Evolutionary conservation across 306 rosid genomes (phyloP), one percentile per base, ranked within the genome.

Genomic region (Leucaena leucocephala): DNA sequence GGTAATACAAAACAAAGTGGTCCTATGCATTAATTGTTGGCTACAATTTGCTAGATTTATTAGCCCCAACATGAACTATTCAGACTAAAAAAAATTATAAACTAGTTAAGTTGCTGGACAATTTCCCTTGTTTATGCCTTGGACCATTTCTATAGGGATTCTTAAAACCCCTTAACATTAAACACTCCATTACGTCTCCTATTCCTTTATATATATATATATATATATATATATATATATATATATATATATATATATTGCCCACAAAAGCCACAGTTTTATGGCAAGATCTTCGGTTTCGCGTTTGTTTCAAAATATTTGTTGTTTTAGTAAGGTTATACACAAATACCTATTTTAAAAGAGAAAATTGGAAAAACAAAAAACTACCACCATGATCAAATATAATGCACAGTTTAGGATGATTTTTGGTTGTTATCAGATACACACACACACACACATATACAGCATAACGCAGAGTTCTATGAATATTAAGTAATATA

Each of bases 201-300:
- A 16, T 50, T 50, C 16, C 2, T 50, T 16, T 49, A 49, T 49
- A 8, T 40, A 40, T 6, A 40, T 40, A 43, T 43, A 43, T 9
- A 1, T 14, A 0, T 48, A 4, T 48, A 4, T 13, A 5, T 15
- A 1, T 14, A 0, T 48, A 4, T 15, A n/a, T 40, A 43, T 43
- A 43, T 8, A 2, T 9, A 2, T 9, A 15, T 49, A 1, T 14
- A 0, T 48, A 4, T 48, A 4, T 13, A 5, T 15, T 7, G 12
- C 78, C 81, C 81, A 54, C 78, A 78, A 75, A 74, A 78, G 76
- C 78, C 84, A 9, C 19, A 2, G 45, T 64, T 64, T 17, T 8
- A 36, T 45, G 43, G 74, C 52, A 78, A 78, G 74, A 27, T 27
- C 61, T 70, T 78, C 74, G 42, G 61, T 81, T 55, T 55, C 33